Conservation (phyloP, 305 asterid species). For the Fraxinus paxiana region DNA sequence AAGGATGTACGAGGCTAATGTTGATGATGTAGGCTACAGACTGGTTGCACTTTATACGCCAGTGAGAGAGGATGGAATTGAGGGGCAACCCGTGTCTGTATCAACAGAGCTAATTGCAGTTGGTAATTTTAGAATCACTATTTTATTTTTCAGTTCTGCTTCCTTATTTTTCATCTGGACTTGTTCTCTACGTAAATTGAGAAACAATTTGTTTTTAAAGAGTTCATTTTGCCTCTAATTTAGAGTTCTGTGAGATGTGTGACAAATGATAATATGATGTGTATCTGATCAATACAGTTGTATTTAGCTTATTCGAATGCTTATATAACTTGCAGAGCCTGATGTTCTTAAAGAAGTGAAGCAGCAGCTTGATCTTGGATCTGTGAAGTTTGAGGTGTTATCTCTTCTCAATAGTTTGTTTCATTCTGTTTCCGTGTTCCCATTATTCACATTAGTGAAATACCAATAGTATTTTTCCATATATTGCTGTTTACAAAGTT, state of each 20-base stretch:
- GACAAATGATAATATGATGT: neutral
- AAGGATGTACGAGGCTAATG: constrained; percentile 98
- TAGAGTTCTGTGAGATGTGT: neutral
- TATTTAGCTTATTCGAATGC: neutral
- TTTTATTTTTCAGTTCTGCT: neutral
- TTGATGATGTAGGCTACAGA: constrained; percentile 96
- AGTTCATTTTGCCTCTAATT: neutral
- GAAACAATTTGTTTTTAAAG: neutral
- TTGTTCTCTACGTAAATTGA: neutral
- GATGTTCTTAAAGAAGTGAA: constrained; percentile 94
- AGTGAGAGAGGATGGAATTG: constrained; percentile 89
- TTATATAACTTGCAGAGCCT: constrained; percentile 59
- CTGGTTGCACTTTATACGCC: constrained; percentile 91
- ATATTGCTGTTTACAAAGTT: neutral
- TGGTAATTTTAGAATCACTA: constrained; percentile 43
- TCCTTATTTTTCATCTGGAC: neutral
- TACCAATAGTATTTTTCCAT: neutral
- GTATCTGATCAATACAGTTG: neutral
- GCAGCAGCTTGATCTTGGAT: constrained; percentile 85
- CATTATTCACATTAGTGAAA: neutral
- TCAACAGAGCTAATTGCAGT: constrained; percentile 92
- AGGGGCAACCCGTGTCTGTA: constrained; percentile 92
- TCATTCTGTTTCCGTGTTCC: neutral
- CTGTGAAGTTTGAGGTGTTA: constrained; percentile 88
- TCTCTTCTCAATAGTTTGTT: constrained; percentile 13